Base-by-base conservation (phyloP, 1,284 basidiomycete genomes). In the Volvariella volvacea region DNA sequence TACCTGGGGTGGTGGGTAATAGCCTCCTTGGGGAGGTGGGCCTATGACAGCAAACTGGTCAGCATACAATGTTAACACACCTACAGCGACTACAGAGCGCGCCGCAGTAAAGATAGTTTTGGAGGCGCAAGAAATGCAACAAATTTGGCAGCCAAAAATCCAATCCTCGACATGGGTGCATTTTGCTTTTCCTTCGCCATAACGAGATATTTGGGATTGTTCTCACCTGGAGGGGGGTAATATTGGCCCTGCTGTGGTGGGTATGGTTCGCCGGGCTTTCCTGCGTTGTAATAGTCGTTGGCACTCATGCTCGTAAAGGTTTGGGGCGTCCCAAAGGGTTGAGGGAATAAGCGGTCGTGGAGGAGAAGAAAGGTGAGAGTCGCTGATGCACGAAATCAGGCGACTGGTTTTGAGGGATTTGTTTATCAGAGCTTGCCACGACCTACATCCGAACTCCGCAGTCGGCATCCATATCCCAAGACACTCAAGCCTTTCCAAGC, bases 261-360 rank as follows among this genome's bases (percentile, higher is more conserved):
- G 3, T 51, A 48, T 36, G 49, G 52, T 25, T 54, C 54, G 59
- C 53, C 71, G 72, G 67, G 73, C 50, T 74, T 73, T 41, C 68
- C 71, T 32, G 60, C 58, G 49, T 66, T 64, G 64, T 88, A 88
- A 55, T 84, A 88, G 55, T 87, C 83, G 63, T 81, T 78, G 60
- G 78, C 83, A 52, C 82, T 80, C 85, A 88, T 88, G 53, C 33
- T 22, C 43, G 36, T 42, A 3, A 10, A 31, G 30, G 16, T 21
- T 3, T 21, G 37, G 10, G 20, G 36, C 10, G 14, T 12, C 25
- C 7, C 3, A 31, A 28, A 33, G 39, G 32, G 15, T 9, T 32
- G n/a, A n/a, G n/a, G n/a, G n/a, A n/a, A n/a, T n/a, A 32, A 16
- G 41, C 48, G 32, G 30, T 28, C 46, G 54, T 50, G 47, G 47